Percentiles rank a stretch among this genome's conserved stretches.
phyloP scores from a whole-genome alignment of 2,329 filamentous ascomycete species.

The Pestalotiopsis sp. region DNA sequence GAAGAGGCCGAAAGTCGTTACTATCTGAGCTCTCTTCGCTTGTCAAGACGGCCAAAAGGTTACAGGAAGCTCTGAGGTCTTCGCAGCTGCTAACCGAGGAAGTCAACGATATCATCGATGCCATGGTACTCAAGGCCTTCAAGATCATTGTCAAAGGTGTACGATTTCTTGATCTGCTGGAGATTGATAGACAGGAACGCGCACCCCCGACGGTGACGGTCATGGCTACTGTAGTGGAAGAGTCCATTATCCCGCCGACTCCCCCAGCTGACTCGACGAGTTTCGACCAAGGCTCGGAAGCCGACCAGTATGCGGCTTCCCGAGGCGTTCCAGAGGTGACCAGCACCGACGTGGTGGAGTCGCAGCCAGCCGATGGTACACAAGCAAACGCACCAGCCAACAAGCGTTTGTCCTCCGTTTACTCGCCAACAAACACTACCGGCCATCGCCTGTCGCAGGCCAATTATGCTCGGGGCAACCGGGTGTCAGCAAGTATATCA shows the following conservation, averaged over 20 bases:
- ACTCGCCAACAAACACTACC: conserved; percentile 33
- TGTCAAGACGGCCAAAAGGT: conserved; percentile 83
- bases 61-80: conserved; percentile 73
- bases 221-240: conserved; percentile 62
- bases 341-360: conserved; percentile 35
- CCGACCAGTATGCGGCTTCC: conserved; percentile 42
- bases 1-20: conserved; percentile 82
- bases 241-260: conserved; percentile 61
- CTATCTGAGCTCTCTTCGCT: conserved; percentile 87
- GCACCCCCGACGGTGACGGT: conserved; percentile 56
- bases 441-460: conserved; percentile 37
- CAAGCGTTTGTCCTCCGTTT: conserved; percentile 51
- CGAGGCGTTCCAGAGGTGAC: conserved; percentile 35
- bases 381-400: conserved; percentile 39
- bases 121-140: conserved; percentile 92
- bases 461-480: conserved; percentile 43
- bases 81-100: conserved; percentile 51
- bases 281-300: conserved; percentile 44
- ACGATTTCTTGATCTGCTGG: conserved; percentile 84
- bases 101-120: conserved; percentile 79
- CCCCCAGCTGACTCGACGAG: conserved; percentile 61
- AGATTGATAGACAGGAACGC: conserved; percentile 59
- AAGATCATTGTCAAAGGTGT: conserved; percentile 92
- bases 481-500: conserved; percentile 58
- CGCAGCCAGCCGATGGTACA: conserved; percentile 38